Evolutionary conservation across 140 eudicot genomes (phyloP), one percentile per base, ranked within the genome.

Genomic region (Oenanthe javanica): DNA sequence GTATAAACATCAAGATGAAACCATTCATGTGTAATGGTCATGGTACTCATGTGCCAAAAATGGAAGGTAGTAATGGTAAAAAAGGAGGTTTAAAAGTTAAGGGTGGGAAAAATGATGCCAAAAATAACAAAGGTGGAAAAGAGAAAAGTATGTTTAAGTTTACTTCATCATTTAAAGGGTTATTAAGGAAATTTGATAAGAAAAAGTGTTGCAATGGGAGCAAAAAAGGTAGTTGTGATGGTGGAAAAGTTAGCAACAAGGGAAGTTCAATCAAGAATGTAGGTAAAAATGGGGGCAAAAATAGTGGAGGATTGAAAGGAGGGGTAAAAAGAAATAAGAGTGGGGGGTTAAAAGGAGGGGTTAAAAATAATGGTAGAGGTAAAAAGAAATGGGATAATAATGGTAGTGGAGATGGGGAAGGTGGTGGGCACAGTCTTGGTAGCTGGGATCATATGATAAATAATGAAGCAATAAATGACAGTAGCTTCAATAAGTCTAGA

Each of bases 391-490:
- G 81, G 11, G 51, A 43, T n/a, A 46, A 36, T 59, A 81, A 75
- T 72, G 86, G 79, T 10, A 80, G 75, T 73, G 79, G 64, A 25
- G 63, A 8, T 12, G 79, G 79, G 54, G 79, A 13, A 36, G 74
- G 74, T n/a, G n/a, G n/a, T 67, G 74, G n/a, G 74, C 74, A 67
- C 74, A 75, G 46, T 75, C 54, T 45, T 72, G 82, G 82, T 25
- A 86, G 87, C 5, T 79, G 84, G 4, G 89, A 82, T 63, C 70
- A 63, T 74, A 84, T 82, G 76, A 74, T 64, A 23, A 84, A 40
- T 72, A 89, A 84, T 46, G 88, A 85, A 4, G 90, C 91, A 74
- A 90, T 87, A 21, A 90, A 88, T 47, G 54, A 52, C 7, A 78
- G 76, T 6, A 84, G 85, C 27, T 75, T 88, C 59, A 48, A 79